These are phyloP conservation scores for Wickerhamiella australiensis DNA, from an alignment of 805 yeast genomes.

Conservation along the genomic window DNA sequence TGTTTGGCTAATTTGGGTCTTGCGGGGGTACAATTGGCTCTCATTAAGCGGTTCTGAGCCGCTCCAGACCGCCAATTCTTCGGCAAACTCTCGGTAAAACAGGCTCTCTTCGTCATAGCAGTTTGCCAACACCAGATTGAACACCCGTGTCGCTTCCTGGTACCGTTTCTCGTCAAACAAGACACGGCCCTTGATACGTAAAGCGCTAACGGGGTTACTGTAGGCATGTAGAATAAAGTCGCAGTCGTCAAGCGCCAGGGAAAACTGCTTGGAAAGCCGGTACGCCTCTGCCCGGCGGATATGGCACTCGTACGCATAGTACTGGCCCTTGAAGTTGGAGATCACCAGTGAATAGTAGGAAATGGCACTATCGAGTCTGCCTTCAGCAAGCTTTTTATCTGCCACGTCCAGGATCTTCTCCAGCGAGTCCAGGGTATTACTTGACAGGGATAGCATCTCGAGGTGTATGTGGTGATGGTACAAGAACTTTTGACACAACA, in stretches of 20 bases:
- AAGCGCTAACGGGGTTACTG: neutral
- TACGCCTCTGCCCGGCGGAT: neutral
- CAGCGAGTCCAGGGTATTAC: neutral
- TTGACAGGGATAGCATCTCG: neutral
- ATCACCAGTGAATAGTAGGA: neutral
- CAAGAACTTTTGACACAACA: neutral
- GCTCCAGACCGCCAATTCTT: neutral
- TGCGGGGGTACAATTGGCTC: neutral
- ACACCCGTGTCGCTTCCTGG: neutral
- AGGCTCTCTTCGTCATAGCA: neutral
- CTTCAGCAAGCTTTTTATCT: conserved; percentile 2
- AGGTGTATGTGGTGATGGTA: neutral
- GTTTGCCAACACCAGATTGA: neutral
- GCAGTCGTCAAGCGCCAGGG: neutral
- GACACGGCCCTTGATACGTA: neutral
- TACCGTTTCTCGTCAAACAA: neutral
- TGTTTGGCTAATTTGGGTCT: too few species aligned
- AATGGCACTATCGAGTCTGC: neutral
- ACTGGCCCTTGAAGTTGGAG: neutral
- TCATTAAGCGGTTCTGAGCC: neutral
- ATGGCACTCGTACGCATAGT: neutral
- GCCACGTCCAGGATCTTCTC: neutral
- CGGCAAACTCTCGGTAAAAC: neutral
- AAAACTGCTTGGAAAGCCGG: neutral
- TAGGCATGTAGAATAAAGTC: neutral